Evolutionary conservation across 768 basidiomycete species (phyloP).

Genomic region (Pleurotus pulmonarius): DNA sequence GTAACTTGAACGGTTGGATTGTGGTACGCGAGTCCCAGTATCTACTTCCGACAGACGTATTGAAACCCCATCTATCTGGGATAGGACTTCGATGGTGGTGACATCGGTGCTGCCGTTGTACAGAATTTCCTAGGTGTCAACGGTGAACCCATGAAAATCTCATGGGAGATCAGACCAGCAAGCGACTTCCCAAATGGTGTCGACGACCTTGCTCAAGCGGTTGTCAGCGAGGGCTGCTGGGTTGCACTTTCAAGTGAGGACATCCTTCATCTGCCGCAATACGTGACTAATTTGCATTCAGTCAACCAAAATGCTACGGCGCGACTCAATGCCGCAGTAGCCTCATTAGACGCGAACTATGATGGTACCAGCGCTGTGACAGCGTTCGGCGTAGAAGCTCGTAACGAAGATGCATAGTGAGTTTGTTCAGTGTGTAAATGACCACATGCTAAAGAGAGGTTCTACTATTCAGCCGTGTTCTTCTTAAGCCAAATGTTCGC

Average conservation of each 20-base stretch:
- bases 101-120: constrained; percentile 44
- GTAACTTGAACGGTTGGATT: constrained; percentile 49
- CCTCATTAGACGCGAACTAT: constrained; percentile 37
- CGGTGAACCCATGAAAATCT: constrained; percentile 19
- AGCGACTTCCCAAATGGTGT: constrained; percentile 41
- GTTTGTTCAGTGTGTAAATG: constrained; percentile 13
- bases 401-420: constrained; percentile 61
- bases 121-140: constrained; percentile 29
- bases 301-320: constrained; percentile 38
- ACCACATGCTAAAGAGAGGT: too few species aligned
- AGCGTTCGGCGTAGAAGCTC: constrained; percentile 41
- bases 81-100: constrained; percentile 60
- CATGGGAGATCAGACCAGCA: constrained; percentile 42
- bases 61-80: neutral
- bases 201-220: constrained; percentile 35
- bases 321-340: constrained; percentile 31
- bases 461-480: constrained; percentile 23
- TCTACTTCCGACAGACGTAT: too few species aligned
- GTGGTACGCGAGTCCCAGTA: too few species aligned
- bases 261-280: neutral
- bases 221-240: constrained; percentile 53
- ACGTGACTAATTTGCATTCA: constrained; percentile 12
- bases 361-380: constrained; percentile 47
- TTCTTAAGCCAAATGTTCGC: constrained; percentile 30
- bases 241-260: constrained; percentile 47